phyloP scores from a whole-genome alignment of 1,284 basidiomycete species.

The Takashimella tepidaria region DNA sequence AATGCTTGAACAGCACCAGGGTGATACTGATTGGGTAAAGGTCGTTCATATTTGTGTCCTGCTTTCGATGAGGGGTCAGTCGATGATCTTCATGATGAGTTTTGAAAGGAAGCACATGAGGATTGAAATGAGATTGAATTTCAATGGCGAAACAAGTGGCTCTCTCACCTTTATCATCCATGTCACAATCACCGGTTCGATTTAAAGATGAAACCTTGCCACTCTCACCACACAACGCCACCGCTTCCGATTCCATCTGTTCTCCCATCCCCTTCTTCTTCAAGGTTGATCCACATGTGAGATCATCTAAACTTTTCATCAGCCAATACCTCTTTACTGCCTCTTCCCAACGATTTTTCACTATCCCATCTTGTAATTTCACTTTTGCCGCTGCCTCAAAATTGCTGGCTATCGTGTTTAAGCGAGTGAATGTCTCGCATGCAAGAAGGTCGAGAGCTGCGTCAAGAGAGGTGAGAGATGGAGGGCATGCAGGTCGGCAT shows the following conservation, averaged over 20 bases:
- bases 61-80: constrained; percentile 3
- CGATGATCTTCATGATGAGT: not conserved
- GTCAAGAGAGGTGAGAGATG: constrained; percentile 34
- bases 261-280: constrained; percentile 25
- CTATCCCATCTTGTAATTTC: constrained; percentile 36
- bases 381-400: constrained; percentile 38
- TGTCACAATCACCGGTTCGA: constrained; percentile 1
- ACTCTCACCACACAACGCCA: not conserved
- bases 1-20: constrained; percentile 28
- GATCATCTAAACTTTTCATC: constrained; percentile 42
- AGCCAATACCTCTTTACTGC: constrained; percentile 41
- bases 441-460: constrained; percentile 43
- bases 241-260: constrained; percentile 19
- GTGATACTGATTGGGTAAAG: constrained; percentile 23
- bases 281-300: constrained; percentile 23
- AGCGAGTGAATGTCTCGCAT: constrained; percentile 37
- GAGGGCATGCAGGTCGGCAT: constrained; percentile 5
- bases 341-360: constrained; percentile 39
- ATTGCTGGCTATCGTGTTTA: constrained; percentile 28
- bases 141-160: not conserved
- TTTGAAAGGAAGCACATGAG: too few relatives aligned
- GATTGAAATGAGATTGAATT: too few relatives aligned
- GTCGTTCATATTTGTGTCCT: constrained; percentile 10
- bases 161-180: not conserved
- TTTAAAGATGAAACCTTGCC: not conserved